Percentiles rank a stretch among this genome's conserved stretches.
phyloP scores from a whole-genome alignment of 129 eudicot species.

The Scalesia atractyloides region DNA sequence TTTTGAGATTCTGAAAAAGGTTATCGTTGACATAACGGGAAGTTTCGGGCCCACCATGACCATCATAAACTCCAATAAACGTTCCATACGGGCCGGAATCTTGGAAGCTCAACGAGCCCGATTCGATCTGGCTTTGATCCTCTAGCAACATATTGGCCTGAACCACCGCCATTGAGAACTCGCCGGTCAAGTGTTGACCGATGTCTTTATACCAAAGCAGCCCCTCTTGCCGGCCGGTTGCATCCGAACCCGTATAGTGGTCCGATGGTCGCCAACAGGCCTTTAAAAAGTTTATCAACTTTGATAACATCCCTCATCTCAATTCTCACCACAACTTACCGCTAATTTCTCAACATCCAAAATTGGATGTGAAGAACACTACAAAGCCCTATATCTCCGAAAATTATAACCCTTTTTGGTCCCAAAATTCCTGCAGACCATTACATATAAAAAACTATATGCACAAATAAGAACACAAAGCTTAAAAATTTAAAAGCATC shows the following conservation, averaged over 20 bases:
- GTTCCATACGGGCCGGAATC: slow-evolving; percentile 76
- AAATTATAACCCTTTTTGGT: not conserved
- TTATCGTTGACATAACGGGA: slow-evolving; percentile 65
- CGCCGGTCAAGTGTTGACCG: slow-evolving; percentile 66
- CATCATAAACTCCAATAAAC: slow-evolving; percentile 77
- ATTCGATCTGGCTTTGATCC: slow-evolving; percentile 80
- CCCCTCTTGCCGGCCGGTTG: slow-evolving; percentile 62
- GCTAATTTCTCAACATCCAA: slow-evolving; percentile 56
- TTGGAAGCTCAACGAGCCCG: slow-evolving; percentile 65
- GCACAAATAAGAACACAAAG: slow-evolving; percentile 6
- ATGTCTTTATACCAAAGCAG: slow-evolving; percentile 78
- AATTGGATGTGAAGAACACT: slow-evolving; percentile 50
- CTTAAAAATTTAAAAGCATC: not conserved
- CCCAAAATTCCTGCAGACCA: slow-evolving; percentile 20
- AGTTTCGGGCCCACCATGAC: slow-evolving; percentile 91
- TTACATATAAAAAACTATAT: slow-evolving; percentile 22
- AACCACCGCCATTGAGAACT: slow-evolving; percentile 77
- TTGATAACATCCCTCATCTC: slow-evolving; percentile 85
- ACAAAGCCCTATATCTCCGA: slow-evolving; percentile 8
- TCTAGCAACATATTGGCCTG: slow-evolving; percentile 76
- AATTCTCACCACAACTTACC: slow-evolving; percentile 48
- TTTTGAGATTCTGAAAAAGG: slow-evolving; percentile 66
- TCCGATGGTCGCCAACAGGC: slow-evolving; percentile 67
- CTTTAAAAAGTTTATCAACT: slow-evolving; percentile 58
- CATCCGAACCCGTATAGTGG: slow-evolving; percentile 46